Evolutionary conservation across 2,329 filamentous ascomycete genomes (phyloP).

Genomic region (Neonectria ditissima): DNA sequence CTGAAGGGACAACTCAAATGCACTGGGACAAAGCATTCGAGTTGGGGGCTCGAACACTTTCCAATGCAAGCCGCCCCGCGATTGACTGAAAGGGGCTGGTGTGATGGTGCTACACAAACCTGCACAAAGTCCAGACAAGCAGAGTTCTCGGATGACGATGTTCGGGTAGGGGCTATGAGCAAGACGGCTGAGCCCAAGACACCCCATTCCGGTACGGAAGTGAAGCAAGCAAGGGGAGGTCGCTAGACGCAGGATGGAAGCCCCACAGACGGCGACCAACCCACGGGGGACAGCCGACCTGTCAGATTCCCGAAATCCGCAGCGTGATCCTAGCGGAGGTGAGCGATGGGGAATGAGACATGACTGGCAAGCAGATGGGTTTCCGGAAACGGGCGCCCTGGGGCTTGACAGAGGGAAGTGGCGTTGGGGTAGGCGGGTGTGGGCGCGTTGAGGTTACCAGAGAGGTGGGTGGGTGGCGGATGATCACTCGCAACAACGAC

Average conservation of each 20-base stretch:
- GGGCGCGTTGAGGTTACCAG: constrained; percentile 11
- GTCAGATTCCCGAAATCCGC: constrained; percentile 41
- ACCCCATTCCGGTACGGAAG: constrained; percentile 17
- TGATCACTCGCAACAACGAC: constrained; percentile 10
- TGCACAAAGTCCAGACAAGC: neutral
- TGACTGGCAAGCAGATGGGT: constrained; percentile 15
- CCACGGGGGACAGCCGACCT: constrained; percentile 38
- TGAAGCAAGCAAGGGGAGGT: constrained; percentile 22
- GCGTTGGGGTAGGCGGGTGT: constrained; percentile 15
- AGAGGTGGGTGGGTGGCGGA: neutral
- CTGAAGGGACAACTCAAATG: neutral
- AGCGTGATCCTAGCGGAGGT: constrained; percentile 31
- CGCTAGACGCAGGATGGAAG: constrained; percentile 14
- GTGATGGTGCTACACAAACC: neutral
- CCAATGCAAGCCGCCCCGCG: neutral
- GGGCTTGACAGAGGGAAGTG: constrained; percentile 10
- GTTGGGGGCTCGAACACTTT: neutral
- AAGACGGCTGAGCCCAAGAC: constrained; percentile 3
- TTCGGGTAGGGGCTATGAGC: constrained; percentile 5
- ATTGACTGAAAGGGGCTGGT: neutral
- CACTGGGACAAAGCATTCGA: neutral
- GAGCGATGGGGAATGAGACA: constrained; percentile 25
- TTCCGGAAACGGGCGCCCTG: constrained; percentile 14
- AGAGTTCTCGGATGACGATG: constrained; percentile 10
- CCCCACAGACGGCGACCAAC: constrained; percentile 28